Conservation (phyloP, 2,329 filamentous ascomycete genomes). For the Eutypella sp. region DNA sequence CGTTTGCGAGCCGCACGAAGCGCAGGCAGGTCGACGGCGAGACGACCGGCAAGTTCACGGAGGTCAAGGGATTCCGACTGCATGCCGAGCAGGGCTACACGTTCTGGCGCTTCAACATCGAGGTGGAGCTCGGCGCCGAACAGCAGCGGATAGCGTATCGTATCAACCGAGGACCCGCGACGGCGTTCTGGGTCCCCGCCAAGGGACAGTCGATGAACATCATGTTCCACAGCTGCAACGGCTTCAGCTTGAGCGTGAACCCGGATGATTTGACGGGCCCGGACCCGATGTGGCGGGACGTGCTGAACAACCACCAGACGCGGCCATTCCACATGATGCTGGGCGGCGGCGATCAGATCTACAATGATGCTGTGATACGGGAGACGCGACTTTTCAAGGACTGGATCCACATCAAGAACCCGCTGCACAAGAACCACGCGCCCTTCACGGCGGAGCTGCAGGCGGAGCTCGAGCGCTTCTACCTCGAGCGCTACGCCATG, state of each 20-base stretch:
- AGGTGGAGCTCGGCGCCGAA: slow-evolving; percentile 73
- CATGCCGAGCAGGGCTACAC: slow-evolving; percentile 83
- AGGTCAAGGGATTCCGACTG: slow-evolving; percentile 75
- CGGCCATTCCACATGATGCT: slow-evolving; percentile 97
- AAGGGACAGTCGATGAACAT: slow-evolving; percentile 88
- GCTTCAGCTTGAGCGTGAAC: slow-evolving; percentile 78
- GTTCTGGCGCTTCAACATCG: slow-evolving; percentile 96
- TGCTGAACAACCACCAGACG: slow-evolving; percentile 85
- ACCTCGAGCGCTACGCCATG: slow-evolving; percentile 79
- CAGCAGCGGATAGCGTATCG: slow-evolving; percentile 91
- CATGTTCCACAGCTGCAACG: slow-evolving; percentile 98
- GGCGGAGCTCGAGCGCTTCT: slow-evolving; percentile 82
- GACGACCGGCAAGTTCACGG: slow-evolving; percentile 72
- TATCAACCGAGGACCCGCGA: slow-evolving; percentile 84
- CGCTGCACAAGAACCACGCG: slow-evolving; percentile 70
- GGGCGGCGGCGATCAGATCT: slow-evolving; percentile 94
- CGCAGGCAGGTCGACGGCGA: slow-evolving; percentile 67
- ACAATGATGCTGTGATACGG: slow-evolving; percentile 79
- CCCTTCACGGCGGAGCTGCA: slow-evolving; percentile 80
- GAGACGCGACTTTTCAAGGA: slow-evolving; percentile 72
- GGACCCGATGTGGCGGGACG: slow-evolving; percentile 94
- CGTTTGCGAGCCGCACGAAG: slow-evolving; percentile 49
- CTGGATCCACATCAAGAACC: slow-evolving; percentile 79
- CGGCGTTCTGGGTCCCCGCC: slow-evolving; percentile 92
- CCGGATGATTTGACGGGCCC: slow-evolving; percentile 80